Base-by-base conservation (phyloP, 2,329 filamentous ascomycete genomes). In the Ceratocystis alfenasii region DNA sequence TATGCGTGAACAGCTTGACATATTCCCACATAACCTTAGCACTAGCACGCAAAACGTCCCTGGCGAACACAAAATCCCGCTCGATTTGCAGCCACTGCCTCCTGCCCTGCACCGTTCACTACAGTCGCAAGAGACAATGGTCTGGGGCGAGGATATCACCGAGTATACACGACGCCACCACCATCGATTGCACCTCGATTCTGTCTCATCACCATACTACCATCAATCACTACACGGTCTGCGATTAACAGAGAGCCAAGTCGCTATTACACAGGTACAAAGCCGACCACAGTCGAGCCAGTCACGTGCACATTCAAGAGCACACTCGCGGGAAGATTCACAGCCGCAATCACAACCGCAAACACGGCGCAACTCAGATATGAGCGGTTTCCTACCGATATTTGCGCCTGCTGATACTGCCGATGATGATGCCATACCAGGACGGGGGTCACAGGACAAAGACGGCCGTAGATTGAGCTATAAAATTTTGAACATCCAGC, bases 111-210 rank as follows among this genome's bases (percentile, higher is more conserved):
- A 65, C 25, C 65, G 48, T 5, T 41, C 63, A 22, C 28, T 59
- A 25, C 36, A 48, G 5, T 67, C 63, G 10, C 48, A 59, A 41
- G 63, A 65, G 25, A 59, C 63, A 15, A 59, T 63, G 2, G 45
- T 53, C 25, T 67, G 66, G 66, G 66, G 66, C 41, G 25, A 64
- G 36, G 65, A 67, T 36, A 67, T 65, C 30, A 65, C 66, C 12
- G 36, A 28, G 5, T 64, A 65, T 76, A 77, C 5, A 55, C 48
- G 44, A 60, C 64, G 53, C 36, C 59, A 0, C 57, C 66, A n/a
- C 61, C 62, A 65, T 66, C 53, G 65, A 28, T 3, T 59, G 55
- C 55, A 25, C 28, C 55, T 30, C 10, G 28, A 59, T 30, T 59
- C 55, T 20, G 55, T 59, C 28, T 59, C 30, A 7, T 59, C 55